Evolutionary conservation across 208 protist genomes (phyloP).

Genomic region (Trypanosoma congolense): DNA sequence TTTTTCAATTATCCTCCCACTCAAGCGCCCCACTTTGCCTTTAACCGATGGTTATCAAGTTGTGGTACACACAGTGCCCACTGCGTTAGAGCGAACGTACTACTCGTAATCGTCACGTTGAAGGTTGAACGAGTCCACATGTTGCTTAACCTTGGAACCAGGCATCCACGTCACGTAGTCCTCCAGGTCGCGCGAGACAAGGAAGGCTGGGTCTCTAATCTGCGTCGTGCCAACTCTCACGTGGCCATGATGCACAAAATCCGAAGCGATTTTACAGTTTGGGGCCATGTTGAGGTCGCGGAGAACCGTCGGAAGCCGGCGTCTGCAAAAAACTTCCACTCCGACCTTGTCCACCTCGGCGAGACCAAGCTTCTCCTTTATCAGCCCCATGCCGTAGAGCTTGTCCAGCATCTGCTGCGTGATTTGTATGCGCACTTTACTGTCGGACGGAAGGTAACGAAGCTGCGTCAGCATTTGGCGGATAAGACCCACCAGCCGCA

Average conservation of each 20-base stretch:
- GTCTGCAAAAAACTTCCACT: constrained; percentile 86
- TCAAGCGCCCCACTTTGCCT: no score
- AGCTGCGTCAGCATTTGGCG: constrained; percentile 83
- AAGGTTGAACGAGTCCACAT: constrained; percentile 86
- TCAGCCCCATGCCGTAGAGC: constrained; percentile 87
- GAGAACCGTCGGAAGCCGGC: constrained; percentile 84
- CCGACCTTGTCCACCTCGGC: constrained; percentile 87
- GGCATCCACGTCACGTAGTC: constrained; percentile 89
- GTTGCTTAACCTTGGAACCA: constrained; percentile 83
- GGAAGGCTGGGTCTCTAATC: constrained; percentile 84
- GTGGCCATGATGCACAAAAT: constrained; percentile 86
- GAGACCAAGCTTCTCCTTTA: constrained; percentile 79
- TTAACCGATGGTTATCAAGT: no score
- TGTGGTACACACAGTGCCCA: no score
- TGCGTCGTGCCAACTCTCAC: constrained; percentile 85
- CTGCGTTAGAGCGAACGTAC: no score
- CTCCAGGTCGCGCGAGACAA: constrained; percentile 78
- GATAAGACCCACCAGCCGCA: constrained; percentile 83
- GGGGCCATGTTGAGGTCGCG: constrained; percentile 81
- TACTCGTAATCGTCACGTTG: constrained; percentile 85
- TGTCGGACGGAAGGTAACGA: constrained; percentile 81
- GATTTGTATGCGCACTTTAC: constrained; percentile 85
- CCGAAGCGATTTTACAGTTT: constrained; percentile 83
- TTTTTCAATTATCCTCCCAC: no score
- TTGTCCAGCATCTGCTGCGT: constrained; percentile 90